These are phyloP conservation scores for Sutorius australiensis DNA, from an alignment of 768 basidiomycete species.

Conservation along the genomic window DNA sequence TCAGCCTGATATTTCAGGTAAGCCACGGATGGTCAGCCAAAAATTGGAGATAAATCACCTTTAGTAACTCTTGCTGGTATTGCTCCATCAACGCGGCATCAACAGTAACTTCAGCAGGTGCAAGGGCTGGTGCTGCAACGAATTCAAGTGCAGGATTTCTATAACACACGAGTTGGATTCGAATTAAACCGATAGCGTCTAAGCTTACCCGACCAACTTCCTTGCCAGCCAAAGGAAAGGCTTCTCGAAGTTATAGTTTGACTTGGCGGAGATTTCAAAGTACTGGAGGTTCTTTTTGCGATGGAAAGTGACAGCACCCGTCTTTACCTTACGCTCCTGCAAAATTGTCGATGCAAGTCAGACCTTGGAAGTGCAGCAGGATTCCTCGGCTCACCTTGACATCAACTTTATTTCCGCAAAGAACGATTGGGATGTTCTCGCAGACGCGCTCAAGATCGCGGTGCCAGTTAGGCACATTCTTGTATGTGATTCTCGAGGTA, in stretches of 20 bases:
- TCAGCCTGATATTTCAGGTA: conserved; percentile 57
- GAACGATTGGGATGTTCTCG: conserved; percentile 98
- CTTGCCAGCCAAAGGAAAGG: conserved; percentile 99
- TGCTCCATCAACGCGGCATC: conserved; percentile 73
- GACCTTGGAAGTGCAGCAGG: background rate
- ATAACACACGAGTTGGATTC: background rate
- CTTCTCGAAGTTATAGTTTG: conserved; percentile 99
- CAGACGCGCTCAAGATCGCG: conserved; percentile 99
- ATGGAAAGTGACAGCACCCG: conserved; percentile 97
- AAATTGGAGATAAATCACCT: conserved; percentile 39
- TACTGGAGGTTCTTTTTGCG: conserved; percentile 99
- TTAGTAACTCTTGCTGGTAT: conserved; percentile 74
- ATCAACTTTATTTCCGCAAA: conserved; percentile 99
- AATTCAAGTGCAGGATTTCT: conserved; percentile 90
- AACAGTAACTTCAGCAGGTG: conserved; percentile 88
- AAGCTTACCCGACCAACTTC: conserved; percentile 90
- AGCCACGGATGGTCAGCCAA: background rate
- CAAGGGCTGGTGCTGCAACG: conserved; percentile 93
- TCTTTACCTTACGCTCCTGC: conserved; percentile 99
- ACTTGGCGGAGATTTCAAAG: conserved; percentile 99
- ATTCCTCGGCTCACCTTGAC: conserved; percentile 71
- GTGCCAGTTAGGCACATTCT: conserved; percentile 99
- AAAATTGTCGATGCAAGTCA: conserved; percentile 7
- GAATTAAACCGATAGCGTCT: background rate
- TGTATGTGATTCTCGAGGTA: conserved; percentile 99